Percentiles rank a stretch among this genome's conserved stretches.
These are phyloP conservation scores for Stagonosporopsis tanaceti DNA, from an alignment of 2,329 filamentous ascomycete species.

Conservation along the genomic window DNA sequence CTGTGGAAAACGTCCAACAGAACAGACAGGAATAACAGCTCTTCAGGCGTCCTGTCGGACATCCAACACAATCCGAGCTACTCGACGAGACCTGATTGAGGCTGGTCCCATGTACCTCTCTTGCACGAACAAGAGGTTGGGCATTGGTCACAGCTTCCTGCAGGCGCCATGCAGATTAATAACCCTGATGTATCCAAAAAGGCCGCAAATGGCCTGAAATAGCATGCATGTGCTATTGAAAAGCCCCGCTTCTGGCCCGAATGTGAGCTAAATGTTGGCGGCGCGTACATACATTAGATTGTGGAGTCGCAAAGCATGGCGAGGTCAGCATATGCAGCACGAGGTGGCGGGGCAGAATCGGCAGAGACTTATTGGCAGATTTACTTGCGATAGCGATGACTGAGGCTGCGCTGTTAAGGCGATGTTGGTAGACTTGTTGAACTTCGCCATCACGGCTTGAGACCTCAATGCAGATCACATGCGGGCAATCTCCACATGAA, in stretches of 20 bases:
- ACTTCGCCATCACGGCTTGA: not conserved
- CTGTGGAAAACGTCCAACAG: not conserved
- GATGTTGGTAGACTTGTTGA: constrained; percentile 1
- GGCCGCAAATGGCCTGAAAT: constrained; percentile 40
- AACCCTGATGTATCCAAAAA: constrained; percentile 30
- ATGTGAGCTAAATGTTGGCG: constrained; percentile 44
- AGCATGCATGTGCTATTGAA: constrained; percentile 38
- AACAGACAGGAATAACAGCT: not conserved
- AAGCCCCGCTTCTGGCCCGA: constrained; percentile 39
- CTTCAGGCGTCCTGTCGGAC: constrained; percentile 2
- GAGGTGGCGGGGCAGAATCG: constrained; percentile 4
- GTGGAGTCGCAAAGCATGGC: constrained; percentile 14
- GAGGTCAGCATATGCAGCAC: constrained; percentile 9
- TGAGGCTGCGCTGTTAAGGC: not conserved
- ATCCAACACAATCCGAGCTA: constrained; percentile 7
- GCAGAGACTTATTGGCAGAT: not conserved
- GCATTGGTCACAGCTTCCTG: constrained; percentile 27
- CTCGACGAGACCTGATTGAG: constrained; percentile 18
- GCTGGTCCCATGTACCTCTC: constrained; percentile 23
- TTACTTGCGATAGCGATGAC: not conserved
- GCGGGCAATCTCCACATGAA: constrained; percentile 2
- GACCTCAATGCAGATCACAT: constrained; percentile 8
- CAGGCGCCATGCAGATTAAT: constrained; percentile 38
- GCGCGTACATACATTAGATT: constrained; percentile 24
- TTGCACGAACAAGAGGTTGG: constrained; percentile 26